Conservation (phyloP, 495 filamentous ascomycete species). For the Aspergillus mulundensis region DNA sequence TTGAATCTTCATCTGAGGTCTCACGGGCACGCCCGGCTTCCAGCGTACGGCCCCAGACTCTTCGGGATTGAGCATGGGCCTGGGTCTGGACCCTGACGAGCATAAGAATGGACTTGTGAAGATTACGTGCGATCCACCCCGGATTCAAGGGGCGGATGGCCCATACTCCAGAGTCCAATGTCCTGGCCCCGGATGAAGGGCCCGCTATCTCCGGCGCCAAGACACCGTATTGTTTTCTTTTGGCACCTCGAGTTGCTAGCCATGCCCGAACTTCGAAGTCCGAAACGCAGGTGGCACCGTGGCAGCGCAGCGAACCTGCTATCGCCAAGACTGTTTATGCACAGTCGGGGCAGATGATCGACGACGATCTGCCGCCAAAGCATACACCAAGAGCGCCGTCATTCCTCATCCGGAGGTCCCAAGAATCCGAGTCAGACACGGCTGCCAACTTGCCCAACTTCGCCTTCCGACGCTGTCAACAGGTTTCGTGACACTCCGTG, state of each 20-base stretch:
- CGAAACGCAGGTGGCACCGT: neutral
- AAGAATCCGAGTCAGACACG: constrained; percentile 1
- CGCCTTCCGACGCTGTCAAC: neutral
- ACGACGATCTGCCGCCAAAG: constrained; percentile 19
- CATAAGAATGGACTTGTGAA: neutral
- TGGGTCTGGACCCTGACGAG: neutral
- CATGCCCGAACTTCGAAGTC: neutral
- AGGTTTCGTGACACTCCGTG: constrained; percentile 3
- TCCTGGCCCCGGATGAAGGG: neutral
- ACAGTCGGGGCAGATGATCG: constrained; percentile 20
- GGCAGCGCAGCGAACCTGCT: neutral
- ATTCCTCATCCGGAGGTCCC: constrained; percentile 9
- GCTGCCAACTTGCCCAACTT: neutral
- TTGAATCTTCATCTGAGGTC: neutral
- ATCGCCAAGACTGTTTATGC: constrained; percentile 19
- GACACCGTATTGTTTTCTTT: neutral
- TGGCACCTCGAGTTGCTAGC: neutral
- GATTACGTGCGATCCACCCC: neutral
- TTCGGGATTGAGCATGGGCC: neutral
- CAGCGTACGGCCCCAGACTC: neutral
- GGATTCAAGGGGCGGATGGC: neutral
- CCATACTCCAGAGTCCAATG: neutral
- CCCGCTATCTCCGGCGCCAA: neutral
- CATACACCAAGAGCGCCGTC: neutral
- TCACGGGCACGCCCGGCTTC: neutral